Evolutionary conservation across 306 rosid species (phyloP), one percentile per base, ranked within the genome.

Genomic region (Clitoria ternatea): DNA sequence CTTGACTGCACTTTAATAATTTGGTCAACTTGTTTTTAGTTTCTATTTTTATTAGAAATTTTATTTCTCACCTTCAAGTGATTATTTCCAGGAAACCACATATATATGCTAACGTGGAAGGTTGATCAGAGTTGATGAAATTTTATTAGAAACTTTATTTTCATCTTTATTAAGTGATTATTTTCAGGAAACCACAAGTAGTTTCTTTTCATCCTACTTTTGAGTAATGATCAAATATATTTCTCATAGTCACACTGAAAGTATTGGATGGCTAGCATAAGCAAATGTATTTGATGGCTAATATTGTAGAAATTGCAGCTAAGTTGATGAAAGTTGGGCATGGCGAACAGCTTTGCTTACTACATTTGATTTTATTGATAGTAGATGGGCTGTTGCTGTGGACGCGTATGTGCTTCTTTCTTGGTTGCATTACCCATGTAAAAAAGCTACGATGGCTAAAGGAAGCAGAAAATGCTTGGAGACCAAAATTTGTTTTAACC

Each of bases 331-430:
- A 53, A 79, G 66, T 69, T 42, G 95, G 95, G 83, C 91, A 48
- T 82, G 88, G 89, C 95, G 91, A 42, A 86, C 95, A 73, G 64
- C 87, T 27, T 61, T 88, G 60, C 7, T 88, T 74, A 12, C 83
- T 17, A 55, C 95, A 65, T 69, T 83, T 76, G 83, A 86, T 82
- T 9, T 88, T 73, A 88, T 88, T 61, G 95, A 88, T 77, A 88
- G 78, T 79, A 82, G 30, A 78, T 88, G 95, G 95, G 81, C 91
- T 45, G 9, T 88, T 77, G 95, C 91, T 30, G 42, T 82, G 9
- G 89, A 88, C 80, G 86, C 89, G 95, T 80, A 65, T 55, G 29
- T 52, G 39, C 53, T 35, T 53, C n/a, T n/a, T 76, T 66, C 33
- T 54, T 77, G 42, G 61, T 29, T 52, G 67, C 56, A 68, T 63